Conservation (phyloP, 1,284 basidiomycete genomes). For the Cystobasidium slooffiae region DNA sequence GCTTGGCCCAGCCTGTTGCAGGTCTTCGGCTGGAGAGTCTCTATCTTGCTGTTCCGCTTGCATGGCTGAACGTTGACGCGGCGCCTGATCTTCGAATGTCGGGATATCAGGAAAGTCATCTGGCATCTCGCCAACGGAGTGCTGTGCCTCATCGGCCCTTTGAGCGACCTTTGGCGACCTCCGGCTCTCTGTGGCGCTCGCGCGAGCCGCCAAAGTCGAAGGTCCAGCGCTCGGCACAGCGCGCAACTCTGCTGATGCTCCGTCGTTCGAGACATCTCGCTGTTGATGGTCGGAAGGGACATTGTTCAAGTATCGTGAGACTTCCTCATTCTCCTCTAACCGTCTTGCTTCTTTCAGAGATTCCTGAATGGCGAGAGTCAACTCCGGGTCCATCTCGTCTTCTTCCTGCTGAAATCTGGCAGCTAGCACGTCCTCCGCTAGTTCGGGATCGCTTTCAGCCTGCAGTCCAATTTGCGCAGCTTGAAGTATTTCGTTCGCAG, state of each 20-base stretch:
- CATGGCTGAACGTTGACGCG: too few species aligned
- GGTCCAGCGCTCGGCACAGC: too few species aligned
- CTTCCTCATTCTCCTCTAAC: neutral
- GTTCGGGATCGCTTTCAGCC: slow-evolving; percentile 14
- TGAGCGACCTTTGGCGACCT: too few species aligned
- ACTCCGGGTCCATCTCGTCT: slow-evolving; percentile 7
- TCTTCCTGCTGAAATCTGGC: neutral
- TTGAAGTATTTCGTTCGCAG: neutral
- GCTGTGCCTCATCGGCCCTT: too few species aligned
- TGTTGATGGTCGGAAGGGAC: neutral
- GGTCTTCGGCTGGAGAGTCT: too few species aligned
- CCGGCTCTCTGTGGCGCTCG: too few species aligned
- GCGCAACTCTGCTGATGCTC: neutral
- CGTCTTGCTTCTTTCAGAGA: slow-evolving; percentile 3
- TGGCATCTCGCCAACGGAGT: too few species aligned
- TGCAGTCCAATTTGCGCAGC: neutral
- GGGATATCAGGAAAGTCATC: too few species aligned
- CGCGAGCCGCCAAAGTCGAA: too few species aligned
- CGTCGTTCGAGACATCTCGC: neutral
- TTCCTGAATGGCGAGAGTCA: slow-evolving; percentile 1
- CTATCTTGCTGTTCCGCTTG: too few species aligned
- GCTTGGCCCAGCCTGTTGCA: neutral
- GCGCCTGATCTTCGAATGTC: too few species aligned
- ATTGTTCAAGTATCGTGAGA: neutral
- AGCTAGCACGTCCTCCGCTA: slow-evolving; percentile 9